Conservation (phyloP, 371 early-diverging fungal genomes). For the Amoeboaphelidium protococcarum region DNA sequence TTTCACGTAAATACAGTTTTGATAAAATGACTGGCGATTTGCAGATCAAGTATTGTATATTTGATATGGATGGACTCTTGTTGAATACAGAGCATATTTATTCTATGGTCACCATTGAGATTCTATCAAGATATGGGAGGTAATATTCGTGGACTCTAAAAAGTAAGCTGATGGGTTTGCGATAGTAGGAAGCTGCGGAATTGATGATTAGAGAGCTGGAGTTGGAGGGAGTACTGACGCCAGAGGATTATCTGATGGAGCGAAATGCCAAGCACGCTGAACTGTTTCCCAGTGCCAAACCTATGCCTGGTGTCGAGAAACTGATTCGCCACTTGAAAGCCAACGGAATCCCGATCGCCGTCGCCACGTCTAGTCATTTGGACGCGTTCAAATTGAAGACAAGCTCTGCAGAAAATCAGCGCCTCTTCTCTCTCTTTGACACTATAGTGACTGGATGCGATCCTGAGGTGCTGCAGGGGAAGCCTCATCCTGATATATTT, state of each 20-base stretch:
- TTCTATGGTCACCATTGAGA: constrained; percentile 45
- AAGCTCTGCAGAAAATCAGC: constrained; percentile 26
- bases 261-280: constrained; percentile 21
- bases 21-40: too few species aligned
- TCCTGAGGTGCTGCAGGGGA: constrained; percentile 36
- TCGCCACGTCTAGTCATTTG: constrained; percentile 55
- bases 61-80: constrained; percentile 59
- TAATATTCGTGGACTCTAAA: constrained; percentile 46
- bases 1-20: too few species aligned
- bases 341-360: constrained; percentile 52
- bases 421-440: constrained; percentile 48
- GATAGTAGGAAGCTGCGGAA: background rate
- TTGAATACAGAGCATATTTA: constrained; percentile 68
- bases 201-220: background rate
- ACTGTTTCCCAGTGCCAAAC: constrained; percentile 26
- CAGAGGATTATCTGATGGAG: constrained; percentile 42
- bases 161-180: constrained; percentile 46
- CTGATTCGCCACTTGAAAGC: constrained; percentile 45
- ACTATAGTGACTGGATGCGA: constrained; percentile 54
- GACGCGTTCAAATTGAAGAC: constrained; percentile 46
- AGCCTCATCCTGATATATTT: constrained; percentile 77
- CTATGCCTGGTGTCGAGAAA: constrained; percentile 39
- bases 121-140: constrained; percentile 27
- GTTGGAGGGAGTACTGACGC: constrained; percentile 30
- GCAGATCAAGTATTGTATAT: too few species aligned